Evolutionary conservation across 768 basidiomycete species (phyloP), one percentile per base, ranked within the genome.

Genomic region (Tylopilus rubrobrunneus): DNA sequence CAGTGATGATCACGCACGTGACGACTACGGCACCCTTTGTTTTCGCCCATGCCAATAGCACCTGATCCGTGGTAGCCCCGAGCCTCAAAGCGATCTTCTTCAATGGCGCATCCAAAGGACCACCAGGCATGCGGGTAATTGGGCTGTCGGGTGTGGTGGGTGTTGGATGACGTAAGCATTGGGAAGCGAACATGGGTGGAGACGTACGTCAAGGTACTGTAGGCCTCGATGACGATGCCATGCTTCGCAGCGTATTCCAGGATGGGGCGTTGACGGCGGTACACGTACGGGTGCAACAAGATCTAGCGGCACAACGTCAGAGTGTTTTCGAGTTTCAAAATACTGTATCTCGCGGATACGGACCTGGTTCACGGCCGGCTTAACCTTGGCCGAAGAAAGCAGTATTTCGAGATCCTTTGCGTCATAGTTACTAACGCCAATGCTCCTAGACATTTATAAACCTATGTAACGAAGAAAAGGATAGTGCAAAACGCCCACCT

Each of bases 361-460:
- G n/a, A 82, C 85, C 73, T 89, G 88, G 67, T 89, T 89, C 12
- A 80, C 84, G 2, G 74, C 85, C 0, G 86, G 87, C 58, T 77
- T 79, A 58, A 85, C 68, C 61, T 85, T 82, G 9, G 84, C 83
- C 1, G 78, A 78, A 15, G 71, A 73, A 17, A 89, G 70, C n/a
- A 89, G 70, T 19, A 74, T 73, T 43, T 78, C 65, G 21, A 88
- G 76, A 28, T 89, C 76, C 1, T 72, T 51, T 12, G 82, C 75
- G 12, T 72, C 72, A 61, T 86, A 88, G 71, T 89, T 89, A 70
- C 82, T 84, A 37, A 88, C 83, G 21, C 86, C 86, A 51, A 87
- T 86, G 65, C 80, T 85, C 80, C 83, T 86, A 57, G 5, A 8
- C 19, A 27, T 7, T 19, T 8, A 12, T 41, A 0, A 25, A 11